A percentile compares a stretch with the other conserved stretches of the same genome.
These are phyloP conservation scores for Microbotryum violaceum DNA, from an alignment of 1,284 basidiomycete genomes.

Conservation along the genomic window DNA sequence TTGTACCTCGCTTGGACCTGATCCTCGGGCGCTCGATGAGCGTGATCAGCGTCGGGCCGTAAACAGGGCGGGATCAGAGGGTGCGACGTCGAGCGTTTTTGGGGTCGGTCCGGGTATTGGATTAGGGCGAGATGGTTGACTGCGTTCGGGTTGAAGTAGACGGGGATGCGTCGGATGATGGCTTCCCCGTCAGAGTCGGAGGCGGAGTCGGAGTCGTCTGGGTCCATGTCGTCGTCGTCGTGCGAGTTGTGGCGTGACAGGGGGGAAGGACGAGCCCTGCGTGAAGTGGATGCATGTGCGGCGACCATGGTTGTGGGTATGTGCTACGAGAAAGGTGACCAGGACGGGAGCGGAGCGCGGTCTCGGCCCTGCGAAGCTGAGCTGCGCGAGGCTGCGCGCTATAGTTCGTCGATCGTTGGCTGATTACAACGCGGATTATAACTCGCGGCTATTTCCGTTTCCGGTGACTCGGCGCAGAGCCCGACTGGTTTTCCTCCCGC, in stretches of 20 bases:
- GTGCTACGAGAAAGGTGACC: too few species aligned
- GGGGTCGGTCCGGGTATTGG: slow-evolving; percentile 38
- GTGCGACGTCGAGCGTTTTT: slow-evolving; percentile 26
- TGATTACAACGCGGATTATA: too few species aligned
- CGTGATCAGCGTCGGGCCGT: slow-evolving; percentile 24
- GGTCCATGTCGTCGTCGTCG: too few species aligned
- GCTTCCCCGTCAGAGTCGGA: slow-evolving; percentile 19
- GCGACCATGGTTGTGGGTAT: too few species aligned
- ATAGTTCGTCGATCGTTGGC: too few species aligned
- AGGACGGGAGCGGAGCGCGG: too few species aligned
- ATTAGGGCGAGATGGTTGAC: slow-evolving; percentile 33
- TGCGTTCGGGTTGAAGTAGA: slow-evolving; percentile 32
- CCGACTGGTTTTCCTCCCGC: too few species aligned
- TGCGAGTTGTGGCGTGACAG: neutral
- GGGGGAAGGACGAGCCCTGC: neutral
- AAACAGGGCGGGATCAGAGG: slow-evolving; percentile 36
- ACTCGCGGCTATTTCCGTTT: too few species aligned
- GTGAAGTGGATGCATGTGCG: too few species aligned
- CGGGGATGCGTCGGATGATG: slow-evolving; percentile 30
- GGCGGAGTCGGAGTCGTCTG: slow-evolving; percentile 8
- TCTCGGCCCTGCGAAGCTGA: too few species aligned
- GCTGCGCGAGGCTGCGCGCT: too few species aligned
- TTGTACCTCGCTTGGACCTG: slow-evolving; percentile 34
- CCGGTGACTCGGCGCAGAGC: too few species aligned
- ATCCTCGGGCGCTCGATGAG: neutral